Percentiles rank a stretch among this genome's conserved stretches.
Evolutionary conservation across 2,329 filamentous ascomycete species (phyloP).

Genomic region (Talaromyces piceae): DNA sequence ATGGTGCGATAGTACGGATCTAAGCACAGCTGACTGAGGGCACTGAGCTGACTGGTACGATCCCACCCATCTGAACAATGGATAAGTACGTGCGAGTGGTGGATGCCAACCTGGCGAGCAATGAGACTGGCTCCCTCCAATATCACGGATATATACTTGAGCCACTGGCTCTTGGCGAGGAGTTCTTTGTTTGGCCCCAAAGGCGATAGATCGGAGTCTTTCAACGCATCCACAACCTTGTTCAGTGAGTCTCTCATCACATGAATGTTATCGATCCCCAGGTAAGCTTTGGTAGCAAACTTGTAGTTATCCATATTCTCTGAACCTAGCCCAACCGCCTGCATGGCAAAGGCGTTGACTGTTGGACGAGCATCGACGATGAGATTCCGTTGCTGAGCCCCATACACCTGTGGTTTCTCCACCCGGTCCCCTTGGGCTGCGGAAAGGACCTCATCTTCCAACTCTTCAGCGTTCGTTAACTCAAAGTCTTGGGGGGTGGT

Average conservation of each 20-base stretch:
- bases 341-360: constrained; percentile 91
- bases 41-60: constrained; percentile 88
- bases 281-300: constrained; percentile 80
- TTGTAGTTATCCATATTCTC: constrained; percentile 98
- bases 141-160: constrained; percentile 79
- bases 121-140: constrained; percentile 80
- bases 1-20: constrained; percentile 94
- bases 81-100: constrained; percentile 90
- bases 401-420: constrained; percentile 65
- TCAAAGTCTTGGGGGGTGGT: constrained; percentile 40
- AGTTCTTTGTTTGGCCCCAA: constrained; percentile 74
- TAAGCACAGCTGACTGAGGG: constrained; percentile 83
- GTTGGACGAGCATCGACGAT: constrained; percentile 94
- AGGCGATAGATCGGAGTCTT: constrained; percentile 81
- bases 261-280: constrained; percentile 97
- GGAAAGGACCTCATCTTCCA: constrained; percentile 61
- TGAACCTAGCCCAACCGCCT: constrained; percentile 83
- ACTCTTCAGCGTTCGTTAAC: constrained; percentile 54
- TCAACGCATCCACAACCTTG: constrained; percentile 80
- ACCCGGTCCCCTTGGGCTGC: constrained; percentile 51
- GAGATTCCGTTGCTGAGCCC: constrained; percentile 84
- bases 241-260: constrained; percentile 90
- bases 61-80: constrained; percentile 99
- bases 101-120: constrained; percentile 77
- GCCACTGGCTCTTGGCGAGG: constrained; percentile 77